Conservation (phyloP, 129 eudicot genomes). For the Tagetes erecta region DNA sequence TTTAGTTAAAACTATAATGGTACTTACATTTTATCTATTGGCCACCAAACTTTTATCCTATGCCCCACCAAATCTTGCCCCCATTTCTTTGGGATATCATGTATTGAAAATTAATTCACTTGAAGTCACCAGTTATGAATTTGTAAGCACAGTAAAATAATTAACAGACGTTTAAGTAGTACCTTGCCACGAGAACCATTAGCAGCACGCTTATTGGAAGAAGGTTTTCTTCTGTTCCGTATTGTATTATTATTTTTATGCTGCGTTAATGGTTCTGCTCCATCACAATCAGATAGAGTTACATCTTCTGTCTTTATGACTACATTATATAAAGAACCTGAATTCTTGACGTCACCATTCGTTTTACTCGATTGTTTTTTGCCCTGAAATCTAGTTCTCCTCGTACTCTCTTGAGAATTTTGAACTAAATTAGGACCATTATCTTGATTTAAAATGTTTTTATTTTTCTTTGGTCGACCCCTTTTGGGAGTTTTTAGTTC, state of each 20-base stretch:
- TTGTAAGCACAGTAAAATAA: not conserved
- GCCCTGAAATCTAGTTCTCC: conserved; percentile 19
- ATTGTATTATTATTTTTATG: conserved; percentile 1
- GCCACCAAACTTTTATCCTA: conserved; percentile 89
- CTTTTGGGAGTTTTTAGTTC: conserved; percentile 15
- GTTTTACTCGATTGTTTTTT: conserved; percentile 20
- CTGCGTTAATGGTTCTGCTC: conserved; percentile 12
- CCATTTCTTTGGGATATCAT: conserved; percentile 36
- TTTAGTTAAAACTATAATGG: conserved; percentile 6
- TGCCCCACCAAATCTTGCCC: conserved; percentile 67
- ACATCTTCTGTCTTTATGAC: conserved; percentile 35
- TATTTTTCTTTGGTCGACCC: conserved; percentile 33
- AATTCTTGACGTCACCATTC: conserved; percentile 5
- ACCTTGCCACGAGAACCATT: conserved; percentile 36
- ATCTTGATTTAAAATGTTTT: conserved; percentile 6
- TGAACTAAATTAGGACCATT: not conserved
- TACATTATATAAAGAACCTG: conserved; percentile 4
- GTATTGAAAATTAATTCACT: conserved; percentile 9
- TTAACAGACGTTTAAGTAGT: not conserved
- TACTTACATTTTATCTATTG: conserved; percentile 65
- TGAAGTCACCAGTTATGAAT: not conserved
- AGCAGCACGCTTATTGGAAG: conserved; percentile 24
- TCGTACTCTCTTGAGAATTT: conserved; percentile 20
- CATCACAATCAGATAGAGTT: conserved; percentile 20
- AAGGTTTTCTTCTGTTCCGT: conserved; percentile 16